Evolutionary conservation across 805 yeast genomes (phyloP).

Genomic region (Saccharomycopsis malanga): DNA sequence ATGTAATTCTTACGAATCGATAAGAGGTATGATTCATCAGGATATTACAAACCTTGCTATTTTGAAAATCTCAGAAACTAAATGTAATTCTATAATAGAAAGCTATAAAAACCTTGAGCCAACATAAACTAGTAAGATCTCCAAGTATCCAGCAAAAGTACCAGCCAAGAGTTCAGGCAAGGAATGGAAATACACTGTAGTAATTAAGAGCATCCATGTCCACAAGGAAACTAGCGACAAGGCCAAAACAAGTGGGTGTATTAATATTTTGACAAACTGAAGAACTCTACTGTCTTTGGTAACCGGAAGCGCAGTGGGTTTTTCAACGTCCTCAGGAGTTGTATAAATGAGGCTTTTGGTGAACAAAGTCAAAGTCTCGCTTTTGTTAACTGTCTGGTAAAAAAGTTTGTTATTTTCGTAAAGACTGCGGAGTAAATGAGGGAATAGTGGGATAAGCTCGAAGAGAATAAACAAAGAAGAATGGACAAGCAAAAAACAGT

Average conservation of each 20-base stretch:
- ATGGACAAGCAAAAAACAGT: slow-evolving; percentile 70
- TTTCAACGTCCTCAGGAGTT: not conserved
- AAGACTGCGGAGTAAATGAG: slow-evolving; percentile 30
- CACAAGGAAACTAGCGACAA: slow-evolving; percentile 43
- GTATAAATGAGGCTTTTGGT: not conserved
- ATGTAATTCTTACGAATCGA: too few relatives aligned
- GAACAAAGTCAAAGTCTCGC: not conserved
- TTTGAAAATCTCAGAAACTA: too few relatives aligned
- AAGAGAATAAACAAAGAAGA: slow-evolving; percentile 58
- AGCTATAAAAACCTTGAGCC: slow-evolving; percentile 10
- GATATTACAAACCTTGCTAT: too few relatives aligned
- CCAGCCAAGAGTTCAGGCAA: slow-evolving; percentile 16
- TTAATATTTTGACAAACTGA: slow-evolving; percentile 15
- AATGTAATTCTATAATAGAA: too few relatives aligned
- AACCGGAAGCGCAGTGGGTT: not conserved
- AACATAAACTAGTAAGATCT: slow-evolving; percentile 10
- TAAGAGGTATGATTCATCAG: too few relatives aligned
- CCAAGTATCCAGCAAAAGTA: slow-evolving; percentile 18
- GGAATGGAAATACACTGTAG: slow-evolving; percentile 81
- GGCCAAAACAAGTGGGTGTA: slow-evolving; percentile 28
- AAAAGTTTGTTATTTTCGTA: slow-evolving; percentile 12
- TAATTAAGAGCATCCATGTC: slow-evolving; percentile 84
- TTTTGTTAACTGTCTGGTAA: slow-evolving; percentile 2
- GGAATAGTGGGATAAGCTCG: slow-evolving; percentile 44
- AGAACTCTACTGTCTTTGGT: slow-evolving; percentile 12